Base-by-base conservation (phyloP, 108 stramenopile species). In the Licmophora abbreviata region DNA sequence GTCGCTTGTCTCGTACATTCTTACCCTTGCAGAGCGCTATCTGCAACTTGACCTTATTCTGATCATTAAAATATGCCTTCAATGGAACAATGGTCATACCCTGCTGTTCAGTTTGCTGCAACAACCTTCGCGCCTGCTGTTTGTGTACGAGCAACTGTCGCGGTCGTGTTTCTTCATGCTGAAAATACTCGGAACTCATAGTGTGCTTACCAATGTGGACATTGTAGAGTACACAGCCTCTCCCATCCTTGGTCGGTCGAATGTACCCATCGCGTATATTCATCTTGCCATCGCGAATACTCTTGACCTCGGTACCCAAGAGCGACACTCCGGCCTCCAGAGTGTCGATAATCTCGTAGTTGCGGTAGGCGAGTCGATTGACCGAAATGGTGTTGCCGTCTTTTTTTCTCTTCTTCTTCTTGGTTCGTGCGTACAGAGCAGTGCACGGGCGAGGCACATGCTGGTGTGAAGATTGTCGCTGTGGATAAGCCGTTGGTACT, bases 21-120 rank as follows among this genome's bases (percentile, higher is more conserved):
- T 93, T 93, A 15, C 92, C 92, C 21, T 70, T 64, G 38, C 76
- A 81, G 8, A 93, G 67, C 7, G 69, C 92, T 37, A 93, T 81
- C 56, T 85, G 76, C 43, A 93, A 44, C 58, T 93, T 89, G 43
- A 93, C 54, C 45, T 62, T 68, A 47, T 84, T 84, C 41, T 81
- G 54, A 18, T 93, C 83, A 58, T 81, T 87, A 69, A 87, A 93
- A 63, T 87, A 93, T 3, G 85, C 80, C 62, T 79, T 83, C n/a
- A 93, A 64, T 0, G 83, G 83, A 10, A 85, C 83, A 28, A 81
- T 55, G 5, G 83, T 85, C 76, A 77, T 66, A 22, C 83, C 83
- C 9, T 53, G 43, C 36, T 47, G 55, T 44, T 61, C 61, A 32
- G 64, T 62, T 57, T 79, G 55, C 33, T 67, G 55, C 29, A 56